These are phyloP conservation scores for Thielaviopsis musarum DNA, from an alignment of 2,329 filamentous ascomycete genomes.

Conservation along the genomic window DNA sequence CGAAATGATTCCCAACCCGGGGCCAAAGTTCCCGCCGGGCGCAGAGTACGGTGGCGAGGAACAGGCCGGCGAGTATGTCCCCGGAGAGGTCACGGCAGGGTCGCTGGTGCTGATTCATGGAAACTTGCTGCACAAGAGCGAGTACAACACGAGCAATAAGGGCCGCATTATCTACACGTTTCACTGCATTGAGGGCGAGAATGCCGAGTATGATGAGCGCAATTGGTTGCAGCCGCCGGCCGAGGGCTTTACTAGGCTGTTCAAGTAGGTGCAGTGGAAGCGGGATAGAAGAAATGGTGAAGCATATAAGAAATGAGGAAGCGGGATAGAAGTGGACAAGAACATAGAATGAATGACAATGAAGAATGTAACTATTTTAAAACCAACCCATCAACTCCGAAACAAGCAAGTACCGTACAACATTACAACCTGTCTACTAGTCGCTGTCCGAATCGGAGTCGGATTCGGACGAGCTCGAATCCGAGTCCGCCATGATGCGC, in stretches of 20 bases:
- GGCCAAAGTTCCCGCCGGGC: conserved; percentile 42
- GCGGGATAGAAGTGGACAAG: neutral
- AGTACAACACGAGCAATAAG: conserved; percentile 73
- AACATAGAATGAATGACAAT: neutral
- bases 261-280: conserved; percentile 16
- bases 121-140: conserved; percentile 89
- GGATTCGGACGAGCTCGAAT: conserved; percentile 16
- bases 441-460: conserved; percentile 12
- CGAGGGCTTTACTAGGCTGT: conserved; percentile 61
- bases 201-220: conserved; percentile 56
- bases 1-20: conserved; percentile 55
- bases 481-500: conserved; percentile 16
- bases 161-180: conserved; percentile 95
- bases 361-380: neutral
- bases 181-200: conserved; percentile 78
- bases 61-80: conserved; percentile 42
- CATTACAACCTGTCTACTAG: neutral
- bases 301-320: no score
- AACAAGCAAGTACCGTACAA: neutral
- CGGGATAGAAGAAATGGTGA: neutral
- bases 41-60: conserved; percentile 25
- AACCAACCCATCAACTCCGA: neutral
- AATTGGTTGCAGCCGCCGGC: conserved; percentile 88
- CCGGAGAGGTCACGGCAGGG: conserved; percentile 80
- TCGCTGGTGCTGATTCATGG: conserved; percentile 88